phyloP scores from a whole-genome alignment of 2,329 filamentous ascomycete species.

The Madurella fahalii region DNA sequence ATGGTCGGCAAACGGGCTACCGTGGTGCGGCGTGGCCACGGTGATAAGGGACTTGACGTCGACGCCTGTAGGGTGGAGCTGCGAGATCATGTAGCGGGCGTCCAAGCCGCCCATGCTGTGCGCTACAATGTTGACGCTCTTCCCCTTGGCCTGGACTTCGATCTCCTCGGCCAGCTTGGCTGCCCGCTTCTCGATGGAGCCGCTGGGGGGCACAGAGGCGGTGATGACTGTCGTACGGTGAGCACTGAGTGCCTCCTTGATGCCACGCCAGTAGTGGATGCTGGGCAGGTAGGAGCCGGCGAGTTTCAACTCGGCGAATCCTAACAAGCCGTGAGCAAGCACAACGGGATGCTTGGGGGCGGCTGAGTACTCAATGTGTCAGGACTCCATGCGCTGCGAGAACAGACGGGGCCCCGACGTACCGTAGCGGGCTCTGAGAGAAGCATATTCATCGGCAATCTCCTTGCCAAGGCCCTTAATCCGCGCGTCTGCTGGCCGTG shows the following conservation, averaged over 20 bases:
- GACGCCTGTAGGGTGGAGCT: constrained; percentile 44
- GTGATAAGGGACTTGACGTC: constrained; percentile 51
- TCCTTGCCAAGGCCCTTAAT: constrained; percentile 21
- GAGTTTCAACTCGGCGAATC: constrained; percentile 56
- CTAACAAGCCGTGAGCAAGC: constrained; percentile 61
- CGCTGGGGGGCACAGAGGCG: constrained; percentile 57
- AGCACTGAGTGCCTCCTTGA: constrained; percentile 52
- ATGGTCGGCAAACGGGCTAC: constrained; percentile 53
- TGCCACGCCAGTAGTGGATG: constrained; percentile 63
- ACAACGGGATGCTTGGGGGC: constrained; percentile 60
- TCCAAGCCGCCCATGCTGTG: constrained; percentile 67
- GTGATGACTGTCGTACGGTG: constrained; percentile 55
- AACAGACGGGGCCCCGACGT: neutral
- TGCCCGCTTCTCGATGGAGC: constrained; percentile 58
- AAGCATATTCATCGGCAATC: constrained; percentile 25
- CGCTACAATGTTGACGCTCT: constrained; percentile 70
- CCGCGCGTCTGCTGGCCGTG: constrained; percentile 18
- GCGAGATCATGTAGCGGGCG: constrained; percentile 61
- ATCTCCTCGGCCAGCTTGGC: constrained; percentile 54
- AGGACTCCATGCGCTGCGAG: constrained; percentile 1
- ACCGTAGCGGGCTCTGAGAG: constrained; percentile 24
- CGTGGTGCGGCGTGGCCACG: constrained; percentile 52
- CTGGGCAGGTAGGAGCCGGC: constrained; percentile 47
- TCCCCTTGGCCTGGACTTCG: constrained; percentile 40
- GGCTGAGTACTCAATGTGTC: constrained; percentile 32